These are phyloP conservation scores for Platanthera guangdongensis DNA, from an alignment of 106 monocot genomes.

Conservation along the genomic window DNA sequence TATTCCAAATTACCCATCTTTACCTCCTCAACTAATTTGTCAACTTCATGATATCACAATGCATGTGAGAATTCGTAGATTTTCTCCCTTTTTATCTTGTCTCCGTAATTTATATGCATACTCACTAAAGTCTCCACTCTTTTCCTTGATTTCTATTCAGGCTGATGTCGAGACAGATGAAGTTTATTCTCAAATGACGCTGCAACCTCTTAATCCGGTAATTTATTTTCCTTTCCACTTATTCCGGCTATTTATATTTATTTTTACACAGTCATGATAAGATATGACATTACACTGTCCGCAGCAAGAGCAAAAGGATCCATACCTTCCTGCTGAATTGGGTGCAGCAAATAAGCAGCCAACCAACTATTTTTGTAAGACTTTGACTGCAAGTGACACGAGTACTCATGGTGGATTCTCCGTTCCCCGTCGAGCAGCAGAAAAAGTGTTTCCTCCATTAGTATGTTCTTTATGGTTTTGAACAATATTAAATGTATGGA, in stretches of 20 bases:
- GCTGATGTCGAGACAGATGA: conserved; percentile 95
- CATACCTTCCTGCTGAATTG: conserved; percentile 62
- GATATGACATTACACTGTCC: not conserved
- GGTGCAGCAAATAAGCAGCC: conserved; percentile 61
- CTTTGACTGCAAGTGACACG: conserved; percentile 79
- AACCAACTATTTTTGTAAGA: conserved; percentile 87
- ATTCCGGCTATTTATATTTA: no score
- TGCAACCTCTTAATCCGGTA: conserved; percentile 82
- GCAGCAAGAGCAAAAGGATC: conserved; percentile 79
- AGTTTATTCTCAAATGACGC: conserved; percentile 92
- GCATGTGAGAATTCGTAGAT: conserved; percentile 50
- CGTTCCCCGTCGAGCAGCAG: conserved; percentile 78
- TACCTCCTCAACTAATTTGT: conserved; percentile 86
- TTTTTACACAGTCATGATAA: not conserved
- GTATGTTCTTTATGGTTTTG: conserved; percentile 11
- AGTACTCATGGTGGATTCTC: conserved; percentile 82
- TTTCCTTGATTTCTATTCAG: conserved; percentile 27
- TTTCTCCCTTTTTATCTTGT: not conserved
- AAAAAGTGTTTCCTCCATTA: conserved; percentile 78
- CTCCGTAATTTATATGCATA: not conserved
- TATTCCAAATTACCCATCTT: conserved; percentile 80
- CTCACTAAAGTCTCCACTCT: not conserved
- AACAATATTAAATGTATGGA: not conserved
- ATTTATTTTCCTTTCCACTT: not conserved
- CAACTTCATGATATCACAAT: conserved; percentile 91